Conservation (phyloP, 345 rosid genomes). For the Lagerstroemia speciosa region DNA sequence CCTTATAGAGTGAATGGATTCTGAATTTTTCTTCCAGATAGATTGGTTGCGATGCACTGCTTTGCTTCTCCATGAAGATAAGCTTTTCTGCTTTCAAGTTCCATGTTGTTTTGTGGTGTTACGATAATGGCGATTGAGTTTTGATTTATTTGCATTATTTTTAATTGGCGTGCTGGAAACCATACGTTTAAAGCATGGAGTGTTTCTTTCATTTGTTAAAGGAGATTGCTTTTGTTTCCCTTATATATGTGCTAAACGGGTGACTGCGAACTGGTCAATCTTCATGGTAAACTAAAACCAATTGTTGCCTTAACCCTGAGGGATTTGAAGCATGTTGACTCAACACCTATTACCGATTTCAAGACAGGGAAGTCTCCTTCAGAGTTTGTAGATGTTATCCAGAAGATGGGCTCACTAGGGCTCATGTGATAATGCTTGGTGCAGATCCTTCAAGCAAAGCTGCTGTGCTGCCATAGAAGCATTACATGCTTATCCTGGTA, state of each 20-base stretch:
- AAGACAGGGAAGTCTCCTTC: slow-evolving; percentile 71
- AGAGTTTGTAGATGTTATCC: slow-evolving; percentile 69
- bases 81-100: not conserved
- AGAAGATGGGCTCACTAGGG: slow-evolving; percentile 71
- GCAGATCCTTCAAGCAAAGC: slow-evolving; percentile 81
- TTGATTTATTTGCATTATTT: not conserved
- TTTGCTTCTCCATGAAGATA: not conserved
- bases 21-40: not conserved
- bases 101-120: not conserved
- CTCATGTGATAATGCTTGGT: slow-evolving; percentile 93
- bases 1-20: not conserved
- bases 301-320: slow-evolving; percentile 87
- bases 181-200: not conserved
- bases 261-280: slow-evolving; percentile 6
- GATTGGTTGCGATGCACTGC: not conserved
- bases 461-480: slow-evolving; percentile 81
- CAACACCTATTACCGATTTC: slow-evolving; percentile 68
- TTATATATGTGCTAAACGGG: not conserved
- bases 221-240: too few relatives aligned
- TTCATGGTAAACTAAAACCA: slow-evolving; percentile 87
- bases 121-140: not conserved
- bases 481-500: slow-evolving; percentile 82
- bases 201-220: too few relatives aligned
- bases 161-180: not conserved
- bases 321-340: slow-evolving; percentile 61